phyloP scores from a whole-genome alignment of 306 rosid species.

The Gleditsia sinensis region DNA sequence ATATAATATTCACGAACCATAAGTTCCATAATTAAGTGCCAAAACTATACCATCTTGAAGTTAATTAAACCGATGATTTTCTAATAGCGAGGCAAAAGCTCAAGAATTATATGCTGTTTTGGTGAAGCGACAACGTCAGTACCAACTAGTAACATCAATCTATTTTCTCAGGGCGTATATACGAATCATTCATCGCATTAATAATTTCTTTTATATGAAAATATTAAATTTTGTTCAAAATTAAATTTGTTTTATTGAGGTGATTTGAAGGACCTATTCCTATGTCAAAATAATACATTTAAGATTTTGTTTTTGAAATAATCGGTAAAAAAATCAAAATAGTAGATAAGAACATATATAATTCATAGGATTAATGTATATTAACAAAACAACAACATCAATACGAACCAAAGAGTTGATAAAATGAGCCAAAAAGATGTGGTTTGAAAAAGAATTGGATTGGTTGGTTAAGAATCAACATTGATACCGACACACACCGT shows the following conservation, averaged over 20 bases:
- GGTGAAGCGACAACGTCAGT: constrained; percentile 28
- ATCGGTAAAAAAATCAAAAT: too few relatives aligned
- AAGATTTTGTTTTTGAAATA: too few relatives aligned
- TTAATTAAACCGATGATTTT: neutral
- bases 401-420: neutral
- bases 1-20: neutral
- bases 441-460: neutral
- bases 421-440: neutral
- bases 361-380: too few relatives aligned
- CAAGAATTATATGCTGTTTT: neutral
- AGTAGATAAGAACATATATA: too few relatives aligned
- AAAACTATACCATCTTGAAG: neutral
- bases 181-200: neutral
- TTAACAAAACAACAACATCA: neutral
- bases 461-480: constrained; percentile 38
- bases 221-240: too few relatives aligned
- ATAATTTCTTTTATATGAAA: too few relatives aligned
- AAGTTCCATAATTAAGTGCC: neutral
- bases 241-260: too few relatives aligned
- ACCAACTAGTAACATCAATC: constrained; percentile 29
- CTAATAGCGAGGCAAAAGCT: neutral
- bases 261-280: too few relatives aligned
- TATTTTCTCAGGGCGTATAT: neutral
- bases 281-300: too few relatives aligned
- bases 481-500: constrained; percentile 34